Evolutionary conservation across 495 filamentous ascomycete species (phyloP).

Genomic region (Neurospora sp.): DNA sequence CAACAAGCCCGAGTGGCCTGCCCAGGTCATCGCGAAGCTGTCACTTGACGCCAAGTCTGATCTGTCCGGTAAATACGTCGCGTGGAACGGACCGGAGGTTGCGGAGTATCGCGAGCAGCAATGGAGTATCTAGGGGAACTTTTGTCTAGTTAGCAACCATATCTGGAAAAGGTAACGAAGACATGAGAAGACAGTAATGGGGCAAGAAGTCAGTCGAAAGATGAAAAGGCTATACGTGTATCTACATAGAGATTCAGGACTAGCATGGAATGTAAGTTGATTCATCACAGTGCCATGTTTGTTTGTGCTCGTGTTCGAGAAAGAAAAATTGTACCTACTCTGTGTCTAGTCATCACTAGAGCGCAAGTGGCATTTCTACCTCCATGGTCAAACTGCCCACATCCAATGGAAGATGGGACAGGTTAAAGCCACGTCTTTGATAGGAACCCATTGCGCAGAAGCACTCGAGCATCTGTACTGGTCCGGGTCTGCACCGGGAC

Average conservation of each 20-base stretch:
- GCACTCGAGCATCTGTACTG: conserved; percentile 16
- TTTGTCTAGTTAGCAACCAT: conserved; percentile 4
- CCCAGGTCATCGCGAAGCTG: conserved; percentile 74
- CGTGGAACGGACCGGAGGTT: conserved; percentile 60
- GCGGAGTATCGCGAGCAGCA: conserved; percentile 44
- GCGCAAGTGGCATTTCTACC: neutral
- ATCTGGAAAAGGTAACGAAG: neutral
- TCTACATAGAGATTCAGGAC: conserved; percentile 70
- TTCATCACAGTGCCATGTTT: conserved; percentile 19
- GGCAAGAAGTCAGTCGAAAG: conserved; percentile 69
- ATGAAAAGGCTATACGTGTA: conserved; percentile 83
- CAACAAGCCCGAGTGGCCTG: conserved; percentile 74
- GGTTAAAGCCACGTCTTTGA: neutral
- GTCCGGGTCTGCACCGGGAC: neutral
- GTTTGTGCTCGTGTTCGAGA: neutral
- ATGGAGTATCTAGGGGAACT: neutral
- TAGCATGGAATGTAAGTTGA: conserved; percentile 77
- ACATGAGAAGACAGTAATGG: neutral
- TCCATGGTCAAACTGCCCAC: neutral
- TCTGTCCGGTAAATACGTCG: conserved; percentile 65
- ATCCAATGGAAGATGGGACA: neutral
- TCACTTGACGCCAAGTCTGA: conserved; percentile 46
- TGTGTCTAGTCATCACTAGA: neutral
- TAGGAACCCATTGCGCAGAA: neutral
- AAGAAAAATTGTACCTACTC: conserved; percentile 18